Evolutionary conservation across 805 yeast genomes (phyloP).

Genomic region (Metschnikowia proteae): DNA sequence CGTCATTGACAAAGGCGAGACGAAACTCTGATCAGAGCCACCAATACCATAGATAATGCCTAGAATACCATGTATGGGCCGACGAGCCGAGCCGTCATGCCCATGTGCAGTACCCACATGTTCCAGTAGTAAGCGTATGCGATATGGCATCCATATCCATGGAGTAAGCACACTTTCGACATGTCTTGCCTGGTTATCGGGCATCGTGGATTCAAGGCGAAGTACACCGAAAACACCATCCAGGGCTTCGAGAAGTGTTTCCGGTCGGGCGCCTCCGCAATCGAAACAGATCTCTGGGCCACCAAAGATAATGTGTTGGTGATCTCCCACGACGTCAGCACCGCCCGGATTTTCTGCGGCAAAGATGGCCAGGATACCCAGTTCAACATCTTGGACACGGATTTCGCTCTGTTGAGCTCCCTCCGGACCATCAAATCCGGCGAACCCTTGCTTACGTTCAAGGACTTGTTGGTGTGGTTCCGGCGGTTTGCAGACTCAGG

Average conservation of each 20-base stretch:
- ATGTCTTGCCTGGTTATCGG: conserved; percentile 28
- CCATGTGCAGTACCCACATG: not conserved
- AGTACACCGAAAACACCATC: conserved; percentile 39
- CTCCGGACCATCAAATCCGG: conserved; percentile 30
- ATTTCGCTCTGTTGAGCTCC: conserved; percentile 23
- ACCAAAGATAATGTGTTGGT: conserved; percentile 36
- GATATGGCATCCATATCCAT: not conserved
- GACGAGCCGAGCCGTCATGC: not conserved
- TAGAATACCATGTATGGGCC: not conserved
- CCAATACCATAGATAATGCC: too few relatives aligned
- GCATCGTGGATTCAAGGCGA: conserved; percentile 42
- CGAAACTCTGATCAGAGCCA: conserved; percentile 8
- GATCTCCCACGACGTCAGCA: conserved; percentile 38
- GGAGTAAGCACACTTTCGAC: not conserved
- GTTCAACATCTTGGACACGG: conserved; percentile 31
- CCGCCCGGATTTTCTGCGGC: conserved; percentile 36
- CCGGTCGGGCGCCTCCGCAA: conserved; percentile 34
- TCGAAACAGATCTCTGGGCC: conserved; percentile 44
- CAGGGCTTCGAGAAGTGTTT: conserved; percentile 36
- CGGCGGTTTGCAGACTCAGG: conserved; percentile 15
- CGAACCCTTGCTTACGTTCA: conserved; percentile 31
- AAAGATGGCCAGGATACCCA: conserved; percentile 33
- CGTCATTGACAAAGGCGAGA: conserved; percentile 29
- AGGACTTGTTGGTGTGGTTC: conserved; percentile 33
- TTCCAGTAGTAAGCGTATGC: not conserved